Base-by-base conservation (phyloP, 2,329 filamentous ascomycete genomes). In the Colletotrichum tropicale region DNA sequence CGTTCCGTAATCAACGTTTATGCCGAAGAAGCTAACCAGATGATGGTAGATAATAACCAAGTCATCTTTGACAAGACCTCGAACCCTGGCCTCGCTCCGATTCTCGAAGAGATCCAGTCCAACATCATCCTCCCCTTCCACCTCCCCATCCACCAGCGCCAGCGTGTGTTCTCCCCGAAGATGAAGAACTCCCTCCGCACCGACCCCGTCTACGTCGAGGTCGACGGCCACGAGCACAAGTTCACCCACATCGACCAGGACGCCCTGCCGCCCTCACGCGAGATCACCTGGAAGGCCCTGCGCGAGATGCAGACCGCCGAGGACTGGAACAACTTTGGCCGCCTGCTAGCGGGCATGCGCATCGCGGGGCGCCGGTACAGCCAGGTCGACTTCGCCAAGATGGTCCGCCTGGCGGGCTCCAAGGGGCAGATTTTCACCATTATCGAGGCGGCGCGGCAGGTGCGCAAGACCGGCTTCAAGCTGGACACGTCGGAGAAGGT, bases 91-190 rank as follows among this genome's bases (percentile, higher is more conserved):
- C 88, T 94, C 75, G 88, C 93, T 81, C 74, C 82, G 15, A 80
- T 88, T 36, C 88, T 94, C 76, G 81, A 83, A 55, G 83, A 80
- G 26, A 88, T 94, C 80, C 91, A 92, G 77, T 84, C 88, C 61
- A 89, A 89, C 78, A 88, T 93, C 82, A 89, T 94, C 81, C 84
- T 94, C 56, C 92, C 92, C n/a, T 84, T 87, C 36, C 90, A 92
- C 81, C 89, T 94, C 32, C 86, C 88, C 26, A 73, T 81, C 32
- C 83, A 84, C 66, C 89, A 93, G 83, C 89, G 87, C 79, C 86
- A 88, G 78, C 86, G 89, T 75, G 83, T 94, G 78, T 89, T 87
- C 84, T 84, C 86, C 74, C 77, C 81, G 16, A 87, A 86, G 76
- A 85, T 88, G 82, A 84, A 86, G 77, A 83, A 87, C 77, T 83